These are phyloP conservation scores for Penicillium psychrosexuale DNA, from an alignment of 2,329 filamentous ascomycete genomes.

Conservation along the genomic window DNA sequence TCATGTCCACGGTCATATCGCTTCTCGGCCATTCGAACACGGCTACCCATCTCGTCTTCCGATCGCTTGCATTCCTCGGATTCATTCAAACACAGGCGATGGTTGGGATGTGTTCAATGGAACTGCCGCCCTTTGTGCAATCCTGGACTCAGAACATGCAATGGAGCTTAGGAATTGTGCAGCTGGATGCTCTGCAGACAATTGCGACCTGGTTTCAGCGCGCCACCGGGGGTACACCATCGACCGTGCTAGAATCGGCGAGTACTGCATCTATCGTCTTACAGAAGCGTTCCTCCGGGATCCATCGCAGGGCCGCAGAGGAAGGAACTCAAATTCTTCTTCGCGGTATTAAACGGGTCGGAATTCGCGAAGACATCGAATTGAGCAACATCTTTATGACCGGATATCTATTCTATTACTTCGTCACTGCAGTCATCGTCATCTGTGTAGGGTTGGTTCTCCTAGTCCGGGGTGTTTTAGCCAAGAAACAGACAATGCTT, in stretches of 20 bases:
- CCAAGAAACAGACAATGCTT: conserved; percentile 64
- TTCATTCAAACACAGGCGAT: conserved; percentile 95
- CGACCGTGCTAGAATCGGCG: conserved; percentile 70
- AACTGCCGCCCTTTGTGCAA: conserved; percentile 79
- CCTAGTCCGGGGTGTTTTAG: conserved; percentile 73
- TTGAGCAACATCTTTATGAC: conserved; percentile 91
- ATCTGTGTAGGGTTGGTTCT: conserved; percentile 60
- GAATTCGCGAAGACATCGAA: conserved; percentile 80
- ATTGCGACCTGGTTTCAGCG: conserved; percentile 96
- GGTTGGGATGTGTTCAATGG: conserved; percentile 75
- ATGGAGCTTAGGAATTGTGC: conserved; percentile 96
- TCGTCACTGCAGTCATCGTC: conserved; percentile 72
- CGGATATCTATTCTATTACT: conserved; percentile 80
- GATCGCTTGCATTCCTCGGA: conserved; percentile 83
- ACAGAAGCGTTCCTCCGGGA: conserved; percentile 51
- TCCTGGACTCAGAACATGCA: conserved; percentile 97
- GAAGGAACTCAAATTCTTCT: conserved; percentile 52
- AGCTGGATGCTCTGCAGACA: conserved; percentile 74
- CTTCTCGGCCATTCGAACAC: conserved; percentile 90
- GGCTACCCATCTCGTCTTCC: conserved; percentile 87
- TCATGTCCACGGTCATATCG: conserved; percentile 81
- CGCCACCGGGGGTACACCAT: conserved; percentile 80
- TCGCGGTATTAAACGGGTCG: conserved; percentile 82
- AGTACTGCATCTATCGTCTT: conserved; percentile 76
- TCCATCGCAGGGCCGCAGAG: conserved; percentile 36